These are phyloP conservation scores for barrel medic (Medicago truncatula) DNA, from an alignment of 306 rosid genomes.

Conservation along the genomic window MtrunA17r5.0-ANR NC_053042.1:51543001-51543500, in stretches of 20 bases:
- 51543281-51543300: constrained; percentile 36
- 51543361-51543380: constrained; percentile 6
- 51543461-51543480: constrained; percentile 6
- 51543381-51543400: background rate
- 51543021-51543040: background rate
- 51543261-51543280: constrained; percentile 24
- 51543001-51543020: no score
- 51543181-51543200: constrained; percentile 31
- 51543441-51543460: constrained; percentile 2
- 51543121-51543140: background rate
- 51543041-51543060: background rate
- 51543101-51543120: background rate
- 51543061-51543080: background rate
- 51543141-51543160: constrained; percentile 21
- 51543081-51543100: background rate
- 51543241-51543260: constrained; percentile 29
- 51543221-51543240: constrained; percentile 45
- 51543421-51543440: constrained; percentile 1
- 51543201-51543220: constrained; percentile 36
- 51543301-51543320: constrained; percentile 13
- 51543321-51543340: constrained; percentile 33
- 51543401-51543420: constrained; percentile 16
- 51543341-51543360: background rate
- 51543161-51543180: constrained; percentile 18
- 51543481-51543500: constrained; percentile 6